Evolutionary conservation across 495 filamentous ascomycete genomes (phyloP).

Genomic region (Neurospora discreta): DNA sequence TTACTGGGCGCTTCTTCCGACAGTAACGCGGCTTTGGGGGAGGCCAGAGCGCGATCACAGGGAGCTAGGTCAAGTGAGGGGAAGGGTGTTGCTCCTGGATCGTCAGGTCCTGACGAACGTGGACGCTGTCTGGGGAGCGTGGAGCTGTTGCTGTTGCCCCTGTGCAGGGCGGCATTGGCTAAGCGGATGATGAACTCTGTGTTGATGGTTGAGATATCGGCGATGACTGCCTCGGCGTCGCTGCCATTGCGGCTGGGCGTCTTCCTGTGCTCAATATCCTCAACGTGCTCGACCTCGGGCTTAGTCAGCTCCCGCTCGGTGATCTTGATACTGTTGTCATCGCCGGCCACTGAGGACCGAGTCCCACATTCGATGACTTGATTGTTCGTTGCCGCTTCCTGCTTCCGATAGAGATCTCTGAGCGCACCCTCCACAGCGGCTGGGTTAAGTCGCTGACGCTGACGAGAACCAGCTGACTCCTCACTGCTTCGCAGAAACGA

Average conservation of each 20-base stretch:
- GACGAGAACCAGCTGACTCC: background rate
- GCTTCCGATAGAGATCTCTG: background rate
- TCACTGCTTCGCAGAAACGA: conserved; percentile 1
- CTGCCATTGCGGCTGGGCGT: background rate
- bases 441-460: background rate
- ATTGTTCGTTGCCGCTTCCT: background rate
- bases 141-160: background rate
- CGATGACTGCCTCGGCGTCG: background rate
- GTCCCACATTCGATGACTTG: background rate
- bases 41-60: background rate
- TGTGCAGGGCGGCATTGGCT: background rate
- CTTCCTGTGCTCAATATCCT: background rate
- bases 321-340: background rate
- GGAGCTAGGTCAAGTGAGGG: background rate
- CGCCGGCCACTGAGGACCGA: background rate
- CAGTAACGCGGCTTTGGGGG: background rate
- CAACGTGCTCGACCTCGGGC: background rate
- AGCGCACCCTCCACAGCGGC: background rate
- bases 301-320: background rate
- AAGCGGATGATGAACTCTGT: background rate
- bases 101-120: background rate
- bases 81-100: background rate
- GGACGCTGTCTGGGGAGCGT: background rate
- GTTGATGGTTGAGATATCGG: background rate
- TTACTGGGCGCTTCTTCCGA: background rate